A percentile compares a stretch with the other conserved stretches of the same genome.
phyloP scores from a whole-genome alignment of 805 yeast species.

The Saccharomycopsis sp. region DNA sequence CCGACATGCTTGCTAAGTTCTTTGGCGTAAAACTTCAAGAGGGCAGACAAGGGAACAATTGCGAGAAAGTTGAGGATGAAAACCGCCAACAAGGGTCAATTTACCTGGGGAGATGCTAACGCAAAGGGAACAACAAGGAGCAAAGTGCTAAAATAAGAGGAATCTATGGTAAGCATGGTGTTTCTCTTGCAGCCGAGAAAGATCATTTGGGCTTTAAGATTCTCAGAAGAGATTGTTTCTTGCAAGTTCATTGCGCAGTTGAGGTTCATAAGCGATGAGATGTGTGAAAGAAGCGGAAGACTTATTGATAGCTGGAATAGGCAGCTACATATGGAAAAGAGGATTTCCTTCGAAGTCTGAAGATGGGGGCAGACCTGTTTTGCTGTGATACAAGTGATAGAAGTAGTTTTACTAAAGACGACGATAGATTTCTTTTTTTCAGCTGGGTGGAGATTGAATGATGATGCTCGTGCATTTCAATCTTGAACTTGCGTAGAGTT shows the following conservation, averaged over 20 bases:
- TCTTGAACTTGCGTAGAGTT: too few relatives aligned
- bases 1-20: conserved; percentile 84
- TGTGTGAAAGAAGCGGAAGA: too few relatives aligned
- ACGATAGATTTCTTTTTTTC: too few relatives aligned
- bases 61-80: conserved; percentile 81
- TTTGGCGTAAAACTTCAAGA: conserved; percentile 89
- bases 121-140: conserved; percentile 88
- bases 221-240: conserved; percentile 13
- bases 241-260: conserved; percentile 7
- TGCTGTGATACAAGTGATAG: too few relatives aligned
- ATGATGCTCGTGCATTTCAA: too few relatives aligned
- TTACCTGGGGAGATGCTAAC: conserved; percentile 54
- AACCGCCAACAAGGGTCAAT: conserved; percentile 45
- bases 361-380: too few relatives aligned
- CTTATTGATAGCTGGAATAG: too few relatives aligned
- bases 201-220: conserved; percentile 14
- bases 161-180: conserved; percentile 22
- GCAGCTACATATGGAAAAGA: too few relatives aligned
- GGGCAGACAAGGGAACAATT: conserved; percentile 89
- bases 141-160: conserved; percentile 69
- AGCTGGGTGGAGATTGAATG: too few relatives aligned
- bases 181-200: conserved; percentile 7
- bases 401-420: too few relatives aligned
- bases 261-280: too few relatives aligned
- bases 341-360: too few relatives aligned